Base-by-base conservation (phyloP, 192 early-diverging fungal species). In the Bifiguratus adelaidae region DNA sequence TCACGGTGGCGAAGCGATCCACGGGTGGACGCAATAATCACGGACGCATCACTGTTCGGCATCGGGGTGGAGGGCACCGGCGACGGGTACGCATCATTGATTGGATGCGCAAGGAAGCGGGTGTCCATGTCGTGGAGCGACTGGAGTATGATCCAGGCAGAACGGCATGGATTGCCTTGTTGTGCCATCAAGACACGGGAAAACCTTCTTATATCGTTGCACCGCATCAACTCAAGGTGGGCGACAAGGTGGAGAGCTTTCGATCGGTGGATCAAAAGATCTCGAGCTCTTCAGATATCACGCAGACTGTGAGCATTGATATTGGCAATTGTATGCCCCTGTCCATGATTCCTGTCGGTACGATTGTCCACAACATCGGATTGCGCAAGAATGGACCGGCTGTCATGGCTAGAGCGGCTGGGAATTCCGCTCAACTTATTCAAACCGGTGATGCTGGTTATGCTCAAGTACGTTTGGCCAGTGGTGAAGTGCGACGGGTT, bases 81-180 rank as follows among this genome's bases (percentile, higher is more conserved):
- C 76, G 84, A 32, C 78, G 88, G 33, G 77, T 94, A 53, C 77
- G 92, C 40, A 59, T 83, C 23, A 73, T 98, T 8, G 95, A 98
- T 52, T 98, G 90, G 66, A 59, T 72, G 52, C 87, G 95, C 51
- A 52, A 44, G 26, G 75, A 77, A 47, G 61, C 79, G 0, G 91
- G 88, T 1, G 67, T 74, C 8, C 88, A 91, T 44, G 63, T 81
- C 45, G 90, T 97, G 7, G 66, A 89, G 34, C 75, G 95, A n/a
- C 65, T 92, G 22, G 95, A 97, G 66, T 89, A 92, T 54, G 95
- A 97, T 58, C 95, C 95, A 25, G 89, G 91, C 52, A 70, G 95
- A 13, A 80, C 76, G 27, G 92, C 83, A 12, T 85, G 86, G 56
- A 80, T 97, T 43, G 84, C 86, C 9, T 63, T 97, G 56, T 74